A percentile compares a stretch with the other conserved stretches of the same genome.
phyloP scores from a whole-genome alignment of 2,329 filamentous ascomycete species.

The Trichothecium roseum region DNA sequence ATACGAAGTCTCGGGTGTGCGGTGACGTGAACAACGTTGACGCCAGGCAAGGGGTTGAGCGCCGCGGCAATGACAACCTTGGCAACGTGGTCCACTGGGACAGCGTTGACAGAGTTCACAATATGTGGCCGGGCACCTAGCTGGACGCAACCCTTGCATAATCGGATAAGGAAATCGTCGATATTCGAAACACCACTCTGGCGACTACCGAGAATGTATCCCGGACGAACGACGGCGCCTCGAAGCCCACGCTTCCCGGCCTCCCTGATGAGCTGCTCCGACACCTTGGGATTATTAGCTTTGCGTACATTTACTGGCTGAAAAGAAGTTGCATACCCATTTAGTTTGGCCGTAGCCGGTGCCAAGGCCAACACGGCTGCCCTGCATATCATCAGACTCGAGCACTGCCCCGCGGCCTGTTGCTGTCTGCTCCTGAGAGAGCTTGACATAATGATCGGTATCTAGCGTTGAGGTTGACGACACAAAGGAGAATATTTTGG shows the following conservation, averaged over 20 bases:
- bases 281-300: constrained; percentile 26
- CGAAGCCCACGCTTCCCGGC: constrained; percentile 67
- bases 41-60: constrained; percentile 42
- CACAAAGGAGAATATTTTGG: constrained; percentile 71
- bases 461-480: constrained; percentile 71
- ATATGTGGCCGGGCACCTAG: constrained; percentile 64
- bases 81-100: constrained; percentile 77
- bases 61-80: constrained; percentile 67
- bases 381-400: constrained; percentile 69
- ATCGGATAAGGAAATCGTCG: constrained; percentile 83
- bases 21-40: constrained; percentile 65
- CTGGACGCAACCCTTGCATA: constrained; percentile 83
- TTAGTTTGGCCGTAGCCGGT: constrained; percentile 91
- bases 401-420: constrained; percentile 54
- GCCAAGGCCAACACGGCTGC: constrained; percentile 64
- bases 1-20: constrained; percentile 68
- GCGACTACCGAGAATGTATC: constrained; percentile 73
- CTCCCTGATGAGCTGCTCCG: constrained; percentile 59
- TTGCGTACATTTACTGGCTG: constrained; percentile 24
- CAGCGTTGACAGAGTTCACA: constrained; percentile 77
- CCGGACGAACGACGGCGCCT: constrained; percentile 69
- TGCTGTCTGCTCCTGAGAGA: constrained; percentile 52
- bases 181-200: constrained; percentile 62
- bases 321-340: constrained; percentile 51
- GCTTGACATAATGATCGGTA: constrained; percentile 66